Conservation (phyloP, 2,329 filamentous ascomycete genomes). For the Didymella sp. region DNA sequence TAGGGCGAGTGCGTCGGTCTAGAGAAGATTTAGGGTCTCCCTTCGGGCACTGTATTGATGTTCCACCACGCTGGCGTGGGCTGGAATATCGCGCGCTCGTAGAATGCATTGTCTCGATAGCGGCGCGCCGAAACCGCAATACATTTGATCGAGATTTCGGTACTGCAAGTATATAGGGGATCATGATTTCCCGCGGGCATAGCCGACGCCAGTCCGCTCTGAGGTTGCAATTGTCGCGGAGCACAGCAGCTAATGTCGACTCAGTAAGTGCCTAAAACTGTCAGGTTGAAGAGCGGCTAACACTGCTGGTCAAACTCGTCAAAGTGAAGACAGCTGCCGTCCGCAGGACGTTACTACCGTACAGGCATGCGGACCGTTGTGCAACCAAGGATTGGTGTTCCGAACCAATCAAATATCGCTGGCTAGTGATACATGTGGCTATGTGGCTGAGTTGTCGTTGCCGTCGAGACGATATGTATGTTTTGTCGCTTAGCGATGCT, state of each 20-base stretch:
- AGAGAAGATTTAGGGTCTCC: neutral
- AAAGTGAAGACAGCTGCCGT: neutral
- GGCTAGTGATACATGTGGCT: neutral
- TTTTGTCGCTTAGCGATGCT: neutral
- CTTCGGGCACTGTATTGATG: neutral
- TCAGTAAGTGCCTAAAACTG: neutral
- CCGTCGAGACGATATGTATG: neutral
- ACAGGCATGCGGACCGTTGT: neutral
- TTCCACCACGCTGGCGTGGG: neutral
- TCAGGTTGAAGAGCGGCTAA: no score
- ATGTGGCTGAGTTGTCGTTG: neutral
- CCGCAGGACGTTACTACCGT: neutral
- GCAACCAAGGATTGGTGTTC: neutral
- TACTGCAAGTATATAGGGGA: neutral
- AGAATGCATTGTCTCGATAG: neutral
- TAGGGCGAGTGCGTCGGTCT: neutral
- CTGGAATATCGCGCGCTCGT: neutral
- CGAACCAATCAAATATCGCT: neutral
- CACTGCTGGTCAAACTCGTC: neutral
- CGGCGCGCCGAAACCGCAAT: neutral
- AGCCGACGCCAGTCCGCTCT: neutral
- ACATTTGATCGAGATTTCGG: neutral
- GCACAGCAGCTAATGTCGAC: neutral
- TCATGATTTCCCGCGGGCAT: neutral
- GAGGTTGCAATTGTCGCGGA: neutral